Base-by-base conservation (phyloP, 495 filamentous ascomycete genomes). In the Hyaloscypha variabilis region DNA sequence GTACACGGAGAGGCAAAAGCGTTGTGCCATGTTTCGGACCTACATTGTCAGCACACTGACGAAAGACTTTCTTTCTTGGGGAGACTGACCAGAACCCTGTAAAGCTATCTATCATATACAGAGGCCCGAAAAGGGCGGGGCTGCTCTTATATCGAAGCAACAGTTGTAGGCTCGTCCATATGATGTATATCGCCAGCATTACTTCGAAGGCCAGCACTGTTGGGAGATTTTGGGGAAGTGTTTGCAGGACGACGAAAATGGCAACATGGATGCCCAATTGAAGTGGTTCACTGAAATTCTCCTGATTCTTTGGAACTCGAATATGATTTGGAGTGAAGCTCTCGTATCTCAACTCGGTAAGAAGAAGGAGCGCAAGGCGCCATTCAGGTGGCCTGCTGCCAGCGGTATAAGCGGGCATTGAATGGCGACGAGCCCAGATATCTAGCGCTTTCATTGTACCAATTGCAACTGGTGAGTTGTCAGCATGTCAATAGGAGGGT, bases 11-110 rank as follows among this genome's bases (percentile, higher is more conserved):
- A 68, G 26, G 75, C 68, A 63, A 78, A 78, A 19, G 69, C 73
- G 56, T 77, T 77, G 56, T 78, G 76, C 76, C 76, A 78, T 13
- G 75, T 76, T 67, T 76, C 75, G 30, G 71, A 73, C 69, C 69
- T 71, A 46, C n/a, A 6, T 24, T 49, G 51, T 67, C 31, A 72
- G 70, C 26, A 34, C 46, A 21, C 49, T 19, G 2, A 26, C 21
- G 24, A 49, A 28, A 25, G 8, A 60, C 13, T 26, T 23, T 36
- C 39, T 65, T 24, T 28, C 25, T 59, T 0, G 10, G 28, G 46
- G 2, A 55, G 46, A 11, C 19, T 53, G 57, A 67, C 76, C 76
- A 78, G 58, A 77, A 77, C 14, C 73, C 72, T 8, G 73, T 63
- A 17, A 78, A 53, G 55, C 70, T 72, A 62, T 77, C 69, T 2